Evolutionary conservation across 192 early-diverging fungal genomes (phyloP), one percentile per base, ranked within the genome.

Genomic region (Phlyctochytrium arcticum): DNA sequence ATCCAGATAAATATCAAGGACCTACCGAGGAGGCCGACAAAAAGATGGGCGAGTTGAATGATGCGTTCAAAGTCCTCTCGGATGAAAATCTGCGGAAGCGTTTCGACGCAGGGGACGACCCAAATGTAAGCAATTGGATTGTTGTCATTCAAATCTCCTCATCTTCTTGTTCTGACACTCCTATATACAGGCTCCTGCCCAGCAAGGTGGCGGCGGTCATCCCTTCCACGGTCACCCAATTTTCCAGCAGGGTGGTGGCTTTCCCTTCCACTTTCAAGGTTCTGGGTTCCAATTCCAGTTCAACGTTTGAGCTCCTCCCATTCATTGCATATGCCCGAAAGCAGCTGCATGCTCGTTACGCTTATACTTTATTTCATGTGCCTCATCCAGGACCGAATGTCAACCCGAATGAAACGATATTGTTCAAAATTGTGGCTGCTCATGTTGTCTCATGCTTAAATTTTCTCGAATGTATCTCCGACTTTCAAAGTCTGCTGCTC

Each of bases 21-120:
- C 92, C 94, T 31, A 63, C 92, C 70, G 49, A 75, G 6, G 77
- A 83, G 53, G 94, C 92, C 9, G 83, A 88, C 55, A 82, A 78
- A 67, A 94, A 92, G 81, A 97, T 97, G 93, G 83, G 88, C 17
- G 88, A 90, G 19, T 89, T 98, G 60, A 97, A 98, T 65, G 83
- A 88, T 67, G 95, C 96, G 3, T 92, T 95, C 73, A 90, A 94
- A 80, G 87, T 95, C 2, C 75, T 83, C 24, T 73, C 57, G 24
- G 72, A 83, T 58, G 78, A 81, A 30, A 78, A 61, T 17, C 53
- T 69, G 21, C 32, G 77, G 51, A 42, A 75, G 63, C 61, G 64
- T 54, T 59, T 78, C 48, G 81, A 83, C 65, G 78, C 73, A 50
- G 81, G 81, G 8, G 74, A 81, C n/a, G 81, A 83, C 64, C 81